phyloP scores from a whole-genome alignment of 177 flowering plant species.

The Vitis hybrid region DNA sequence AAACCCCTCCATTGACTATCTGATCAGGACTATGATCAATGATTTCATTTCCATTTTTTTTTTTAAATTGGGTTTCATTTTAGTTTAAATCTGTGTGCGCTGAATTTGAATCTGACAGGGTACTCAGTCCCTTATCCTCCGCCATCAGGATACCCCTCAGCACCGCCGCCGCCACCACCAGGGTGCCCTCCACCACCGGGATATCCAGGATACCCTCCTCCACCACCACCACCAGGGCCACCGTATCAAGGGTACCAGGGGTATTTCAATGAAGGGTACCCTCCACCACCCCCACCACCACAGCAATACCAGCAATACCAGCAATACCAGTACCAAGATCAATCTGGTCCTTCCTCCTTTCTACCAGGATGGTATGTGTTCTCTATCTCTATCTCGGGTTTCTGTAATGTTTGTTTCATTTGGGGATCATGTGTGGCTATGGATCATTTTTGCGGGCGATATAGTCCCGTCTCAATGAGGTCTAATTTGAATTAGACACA shows the following conservation, averaged over 20 bases:
- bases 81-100: not conserved
- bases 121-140: conserved; percentile 25
- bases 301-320: conserved; percentile 16
- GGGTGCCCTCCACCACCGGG: conserved; percentile 38
- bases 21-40: not conserved
- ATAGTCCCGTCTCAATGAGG: too few relatives aligned
- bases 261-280: conserved; percentile 30
- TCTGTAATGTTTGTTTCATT: too few relatives aligned
- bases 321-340: conserved; percentile 18
- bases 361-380: conserved; percentile 38
- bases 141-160: conserved; percentile 30
- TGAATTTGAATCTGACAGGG: conserved; percentile 11
- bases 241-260: conserved; percentile 41
- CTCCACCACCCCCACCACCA: conserved; percentile 24
- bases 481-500: too few relatives aligned
- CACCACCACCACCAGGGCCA: conserved; percentile 19
- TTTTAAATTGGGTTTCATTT: not conserved
- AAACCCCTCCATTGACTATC: not conserved
- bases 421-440: too few relatives aligned
- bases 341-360: conserved; percentile 30
- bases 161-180: conserved; percentile 23
- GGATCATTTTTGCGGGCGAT: too few relatives aligned
- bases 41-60: not conserved
- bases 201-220: conserved; percentile 25
- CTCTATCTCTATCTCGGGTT: not conserved